phyloP scores from a whole-genome alignment of 805 yeast genomes.

The Clavispora carvajalis region DNA sequence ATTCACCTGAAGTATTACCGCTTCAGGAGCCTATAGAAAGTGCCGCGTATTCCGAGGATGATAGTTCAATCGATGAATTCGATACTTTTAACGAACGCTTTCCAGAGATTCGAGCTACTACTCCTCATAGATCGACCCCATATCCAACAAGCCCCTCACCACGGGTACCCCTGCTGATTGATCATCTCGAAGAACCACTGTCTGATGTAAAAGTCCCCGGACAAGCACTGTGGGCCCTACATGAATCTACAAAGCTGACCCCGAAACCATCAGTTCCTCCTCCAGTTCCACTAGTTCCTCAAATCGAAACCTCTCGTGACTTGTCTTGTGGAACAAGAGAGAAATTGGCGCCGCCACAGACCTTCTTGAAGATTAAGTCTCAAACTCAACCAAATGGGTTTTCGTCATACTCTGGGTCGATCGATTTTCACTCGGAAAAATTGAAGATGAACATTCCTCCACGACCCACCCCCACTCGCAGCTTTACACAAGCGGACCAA shows the following conservation, averaged over 20 bases:
- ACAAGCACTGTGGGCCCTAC: no score
- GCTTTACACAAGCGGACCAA: neutral
- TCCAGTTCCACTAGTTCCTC: neutral
- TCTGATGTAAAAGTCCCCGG: no score
- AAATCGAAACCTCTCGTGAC: no score
- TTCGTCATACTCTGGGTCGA: no score
- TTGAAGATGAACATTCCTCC: no score
- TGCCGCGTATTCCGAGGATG: neutral
- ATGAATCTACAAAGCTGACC: neutral
- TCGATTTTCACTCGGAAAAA: no score
- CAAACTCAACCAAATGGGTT: no score
- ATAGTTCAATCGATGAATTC: slow-evolving; percentile 5
- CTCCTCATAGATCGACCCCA: neutral
- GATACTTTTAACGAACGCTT: slow-evolving; percentile 10
- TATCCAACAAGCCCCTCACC: neutral
- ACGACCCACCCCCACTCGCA: neutral
- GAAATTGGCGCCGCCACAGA: no score
- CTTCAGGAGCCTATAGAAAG: neutral
- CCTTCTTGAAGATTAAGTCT: no score
- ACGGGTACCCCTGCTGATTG: neutral
- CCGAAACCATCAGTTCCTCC: no score
- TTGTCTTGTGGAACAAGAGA: no score
- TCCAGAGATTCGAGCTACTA: slow-evolving; percentile 7
- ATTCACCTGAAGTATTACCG: neutral
- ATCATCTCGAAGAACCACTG: no score